A percentile compares a stretch with the other conserved stretches of the same genome.
Conservation (phyloP, 208 protist genomes). For the Wallacemonas collosoma region DNA sequence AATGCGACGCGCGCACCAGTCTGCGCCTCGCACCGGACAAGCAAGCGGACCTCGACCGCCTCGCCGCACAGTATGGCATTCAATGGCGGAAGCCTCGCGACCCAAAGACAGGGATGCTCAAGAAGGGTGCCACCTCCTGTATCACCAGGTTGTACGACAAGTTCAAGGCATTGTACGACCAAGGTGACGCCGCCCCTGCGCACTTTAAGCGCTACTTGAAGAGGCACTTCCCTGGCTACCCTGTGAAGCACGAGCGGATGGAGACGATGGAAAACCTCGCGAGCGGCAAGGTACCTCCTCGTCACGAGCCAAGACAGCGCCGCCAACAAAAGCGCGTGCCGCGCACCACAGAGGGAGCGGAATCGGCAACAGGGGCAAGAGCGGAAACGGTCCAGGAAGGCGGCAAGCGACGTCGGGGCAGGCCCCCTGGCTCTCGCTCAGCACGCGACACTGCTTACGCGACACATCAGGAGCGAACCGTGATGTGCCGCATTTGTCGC, state of each 20-base stretch:
- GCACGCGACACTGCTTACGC: background rate
- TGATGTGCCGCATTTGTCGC: constrained; percentile 80
- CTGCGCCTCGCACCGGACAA: constrained; percentile 45
- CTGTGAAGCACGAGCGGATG: constrained; percentile 75
- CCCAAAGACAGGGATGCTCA: constrained; percentile 29
- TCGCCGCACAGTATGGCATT: constrained; percentile 48
- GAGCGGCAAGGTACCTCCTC: constrained; percentile 58
- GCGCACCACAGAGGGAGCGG: constrained; percentile 2
- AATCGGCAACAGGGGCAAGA: background rate
- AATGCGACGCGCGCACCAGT: constrained; percentile 49
- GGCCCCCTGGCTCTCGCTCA: background rate
- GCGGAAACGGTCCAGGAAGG: background rate
- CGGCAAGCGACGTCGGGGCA: no score
- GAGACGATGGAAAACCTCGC: constrained; percentile 54
- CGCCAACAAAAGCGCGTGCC: background rate
- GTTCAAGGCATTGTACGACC: constrained; percentile 59
- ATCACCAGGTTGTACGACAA: constrained; percentile 63
- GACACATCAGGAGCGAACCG: constrained; percentile 21
- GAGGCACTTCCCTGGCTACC: constrained; percentile 71
- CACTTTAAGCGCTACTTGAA: constrained; percentile 56
- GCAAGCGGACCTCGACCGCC: constrained; percentile 53
- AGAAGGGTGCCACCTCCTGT: constrained; percentile 52
- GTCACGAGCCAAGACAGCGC: constrained; percentile 29
- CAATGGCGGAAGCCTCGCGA: constrained; percentile 70
- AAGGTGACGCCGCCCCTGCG: constrained; percentile 18